Base-by-base conservation (phyloP, 495 filamentous ascomycete genomes). In the Podospora pseudopauciseta region DNA sequence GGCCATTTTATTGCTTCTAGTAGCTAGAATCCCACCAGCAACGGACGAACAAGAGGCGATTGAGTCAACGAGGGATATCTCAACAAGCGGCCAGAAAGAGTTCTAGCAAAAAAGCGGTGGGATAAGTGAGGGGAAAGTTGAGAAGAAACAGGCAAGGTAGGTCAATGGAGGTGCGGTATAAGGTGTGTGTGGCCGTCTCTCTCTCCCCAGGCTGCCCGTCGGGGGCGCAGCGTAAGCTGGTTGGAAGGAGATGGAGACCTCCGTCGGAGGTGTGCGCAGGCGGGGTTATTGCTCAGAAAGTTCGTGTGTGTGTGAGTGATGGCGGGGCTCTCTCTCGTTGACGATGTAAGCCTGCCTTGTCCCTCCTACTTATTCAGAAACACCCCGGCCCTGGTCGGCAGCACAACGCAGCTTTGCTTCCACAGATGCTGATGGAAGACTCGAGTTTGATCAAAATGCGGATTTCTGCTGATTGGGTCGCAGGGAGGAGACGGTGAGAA, bases 1-100 rank as follows among this genome's bases (percentile, higher is more conserved):
- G 73, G 78, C 66, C 81, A 83, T 83, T 66, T 69, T 68, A 57
- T 63, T 59, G 55, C 27, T 58, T 19, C 9, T 58, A 26, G 55
- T 57, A 5, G 54, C 9, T 16, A 23, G 54, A 57, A n/a, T 18
- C 18, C 54, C 54, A 57, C 54, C 54, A 18, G 54, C 5, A 57
- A 57, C 6, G 20, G 18, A 57, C 5, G 20, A n/a, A 57, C 5
- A 3, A 11, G 54, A 23, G 23, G 13, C 4, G 55, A 58, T 58
- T 58, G 55, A 58, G 23, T 19, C 23, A 26, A 58, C 55, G 55
- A 58, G 34, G 60, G 65, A 44, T 26, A 64, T 58, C 55, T 58
- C 55, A 58, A 58, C 55, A 58, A 9, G n/a, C 16, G n/a, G 55
- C 55, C 3, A 58, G 55, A 19, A 19, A 58, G 30, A 58, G 55